A percentile compares a stretch with the other conserved stretches of the same genome.
phyloP scores from a whole-genome alignment of 1,139 yeast genomes.

The Taiozyma sp. region DNA sequence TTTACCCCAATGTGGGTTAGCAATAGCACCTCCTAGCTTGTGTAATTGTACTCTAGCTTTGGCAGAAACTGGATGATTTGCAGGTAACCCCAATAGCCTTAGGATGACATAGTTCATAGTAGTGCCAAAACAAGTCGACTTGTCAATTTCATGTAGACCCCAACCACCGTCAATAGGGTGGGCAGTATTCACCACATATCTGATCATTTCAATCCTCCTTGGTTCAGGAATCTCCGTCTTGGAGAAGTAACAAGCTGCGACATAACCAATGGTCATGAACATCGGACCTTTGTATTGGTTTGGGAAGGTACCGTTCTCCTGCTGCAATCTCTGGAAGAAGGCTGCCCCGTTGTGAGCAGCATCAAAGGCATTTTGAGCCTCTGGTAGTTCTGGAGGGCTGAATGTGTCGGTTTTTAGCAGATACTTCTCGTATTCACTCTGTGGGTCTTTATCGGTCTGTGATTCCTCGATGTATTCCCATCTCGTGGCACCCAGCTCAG shows the following conservation, averaged over 20 bases:
- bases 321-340: conserved; percentile 66
- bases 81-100: conserved; percentile 68
- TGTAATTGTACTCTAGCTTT: conserved; percentile 71
- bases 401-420: conserved; percentile 41
- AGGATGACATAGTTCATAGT: conserved; percentile 76
- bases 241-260: conserved; percentile 69
- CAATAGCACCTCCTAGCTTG: conserved; percentile 82
- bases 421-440: conserved; percentile 55
- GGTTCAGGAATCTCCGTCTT: conserved; percentile 64
- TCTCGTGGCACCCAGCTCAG: conserved; percentile 67
- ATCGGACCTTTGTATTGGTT: conserved; percentile 95
- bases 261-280: conserved; percentile 92
- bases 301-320: conserved; percentile 80
- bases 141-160: conserved; percentile 92
- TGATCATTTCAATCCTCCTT: conserved; percentile 60
- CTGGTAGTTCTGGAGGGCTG: conserved; percentile 34
- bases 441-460: conserved; percentile 38
- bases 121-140: conserved; percentile 94
- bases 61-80: conserved; percentile 72
- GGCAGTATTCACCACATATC: conserved; percentile 82
- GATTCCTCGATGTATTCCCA: conserved; percentile 65
- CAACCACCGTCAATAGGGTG: conserved; percentile 99
- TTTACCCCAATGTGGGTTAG: conserved; percentile 97
- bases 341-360: conserved; percentile 74
- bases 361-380: conserved; percentile 42